Conservation (phyloP, 176 grass and related monocot genomes). For the Poa annua region DNA sequence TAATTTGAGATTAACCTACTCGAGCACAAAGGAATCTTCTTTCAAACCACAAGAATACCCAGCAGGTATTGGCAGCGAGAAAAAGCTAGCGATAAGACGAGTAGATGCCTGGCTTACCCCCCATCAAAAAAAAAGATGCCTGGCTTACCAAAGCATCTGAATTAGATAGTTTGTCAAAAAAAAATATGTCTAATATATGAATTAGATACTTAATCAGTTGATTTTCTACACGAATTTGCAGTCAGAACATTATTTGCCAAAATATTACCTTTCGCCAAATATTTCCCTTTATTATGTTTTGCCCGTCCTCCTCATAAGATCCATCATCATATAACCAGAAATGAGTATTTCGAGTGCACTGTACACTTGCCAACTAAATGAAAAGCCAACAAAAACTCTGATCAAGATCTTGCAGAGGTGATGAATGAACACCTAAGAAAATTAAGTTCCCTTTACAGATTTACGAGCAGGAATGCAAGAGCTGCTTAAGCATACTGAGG, state of each 20-base stretch:
- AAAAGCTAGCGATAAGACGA: conserved; percentile 58
- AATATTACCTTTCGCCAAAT: conserved; percentile 70
- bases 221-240: background rate
- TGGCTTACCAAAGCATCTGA: conserved; percentile 42
- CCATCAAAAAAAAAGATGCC: no score
- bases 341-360: conserved; percentile 74
- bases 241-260: conserved; percentile 20
- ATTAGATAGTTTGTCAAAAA: background rate
- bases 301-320: conserved; percentile 76
- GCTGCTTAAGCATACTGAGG: background rate
- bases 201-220: background rate
- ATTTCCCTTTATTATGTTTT: conserved; percentile 78
- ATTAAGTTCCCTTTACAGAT: conserved; percentile 28
- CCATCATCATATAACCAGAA: conserved; percentile 92
- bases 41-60: conserved; percentile 37
- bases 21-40: conserved; percentile 45
- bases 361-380: conserved; percentile 73
- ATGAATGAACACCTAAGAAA: conserved; percentile 38
- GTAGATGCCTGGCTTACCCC: conserved; percentile 53
- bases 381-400: conserved; percentile 52
- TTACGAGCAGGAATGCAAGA: conserved; percentile 18
- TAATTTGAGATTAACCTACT: conserved; percentile 59
- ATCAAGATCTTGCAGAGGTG: conserved; percentile 46
- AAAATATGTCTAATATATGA: background rate
- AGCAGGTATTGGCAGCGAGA: conserved; percentile 62